Conservation (phyloP, 495 filamentous ascomycete genomes). For the Sporormia fimetaria region DNA sequence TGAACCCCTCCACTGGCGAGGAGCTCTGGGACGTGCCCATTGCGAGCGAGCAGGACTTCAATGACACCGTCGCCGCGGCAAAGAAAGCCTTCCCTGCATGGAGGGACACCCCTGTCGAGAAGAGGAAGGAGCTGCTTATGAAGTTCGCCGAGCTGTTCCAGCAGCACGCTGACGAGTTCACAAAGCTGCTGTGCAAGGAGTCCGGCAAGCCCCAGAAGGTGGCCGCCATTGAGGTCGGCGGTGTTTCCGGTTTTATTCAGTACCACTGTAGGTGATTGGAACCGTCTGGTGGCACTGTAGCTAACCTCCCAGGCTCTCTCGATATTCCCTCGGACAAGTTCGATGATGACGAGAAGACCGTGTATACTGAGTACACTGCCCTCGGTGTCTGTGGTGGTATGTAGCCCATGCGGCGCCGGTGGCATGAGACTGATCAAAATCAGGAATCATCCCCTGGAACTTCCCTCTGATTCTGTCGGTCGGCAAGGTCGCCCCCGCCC, state of each 20-base stretch:
- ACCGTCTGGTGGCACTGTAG: neutral
- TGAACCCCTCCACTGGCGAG: slow-evolving; percentile 43
- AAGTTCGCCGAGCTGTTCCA: slow-evolving; percentile 43
- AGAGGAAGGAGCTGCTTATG: slow-evolving; percentile 44
- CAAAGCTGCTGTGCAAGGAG: slow-evolving; percentile 43
- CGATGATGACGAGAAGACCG: slow-evolving; percentile 32
- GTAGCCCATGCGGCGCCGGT: neutral
- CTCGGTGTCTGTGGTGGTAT: slow-evolving; percentile 25
- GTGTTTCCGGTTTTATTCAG: slow-evolving; percentile 11
- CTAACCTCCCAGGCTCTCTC: slow-evolving; percentile 19
- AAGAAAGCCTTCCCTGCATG: slow-evolving; percentile 41
- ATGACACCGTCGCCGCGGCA: slow-evolving; percentile 41
- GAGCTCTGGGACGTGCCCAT: slow-evolving; percentile 46
- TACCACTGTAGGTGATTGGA: slow-evolving; percentile 11
- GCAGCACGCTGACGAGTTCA: slow-evolving; percentile 37
- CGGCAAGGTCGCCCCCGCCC: slow-evolving; percentile 44
- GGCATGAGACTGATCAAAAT: neutral
- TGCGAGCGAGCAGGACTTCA: slow-evolving; percentile 42
- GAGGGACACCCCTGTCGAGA: slow-evolving; percentile 40
- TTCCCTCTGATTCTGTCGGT: slow-evolving; percentile 44
- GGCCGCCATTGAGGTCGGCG: slow-evolving; percentile 16
- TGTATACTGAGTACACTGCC: slow-evolving; percentile 22
- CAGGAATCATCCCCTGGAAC: slow-evolving; percentile 46
- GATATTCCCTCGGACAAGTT: slow-evolving; percentile 31
- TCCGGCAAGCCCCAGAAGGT: slow-evolving; percentile 43